Evolutionary conservation across 805 yeast species (phyloP), one percentile per base, ranked within the genome.

Genomic region (Metschnikowia borealis): DNA sequence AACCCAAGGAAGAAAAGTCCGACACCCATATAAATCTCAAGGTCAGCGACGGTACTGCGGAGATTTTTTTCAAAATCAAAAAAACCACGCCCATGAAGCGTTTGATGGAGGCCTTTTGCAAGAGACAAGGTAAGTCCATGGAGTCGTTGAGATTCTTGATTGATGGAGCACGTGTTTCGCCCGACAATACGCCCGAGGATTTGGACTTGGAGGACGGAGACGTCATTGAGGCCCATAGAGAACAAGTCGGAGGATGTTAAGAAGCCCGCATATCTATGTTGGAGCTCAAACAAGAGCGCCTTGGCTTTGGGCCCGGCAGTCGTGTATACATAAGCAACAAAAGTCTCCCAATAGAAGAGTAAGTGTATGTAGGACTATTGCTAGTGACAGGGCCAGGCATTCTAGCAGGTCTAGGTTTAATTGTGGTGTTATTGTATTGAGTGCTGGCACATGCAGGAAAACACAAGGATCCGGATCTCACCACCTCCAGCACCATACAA

Each of bases 31-130:
- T 94, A 70, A 90, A 89, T 76, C 75, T 94, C 71, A 90, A 89
- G 70, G 99, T 94, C 44, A 84, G 96, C 34, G 99, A 94, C 69
- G 96, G 96, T 44, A 78, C 85, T 48, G 86, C 96, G 18, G 99
- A 94, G 69, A 91, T 94, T 55, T 90, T 87, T 69, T 94, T 94
- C 84, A 91, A 92, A 70, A 92, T 94, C 70, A 90, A 91, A 75
- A 81, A 88, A 71, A 79, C 91, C 38, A 94, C 99, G 5, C 96
- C 92, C 44, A 80, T 94, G 77, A 87, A 82, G 69, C 87, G 96
- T 73, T 83, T 94, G 62, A 92, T 94, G 90, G 98, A 92, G 64
- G 96, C 97, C 11, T 94, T 92, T 69, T 95, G 98, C 68, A 91
- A 91, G 73, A 87, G 99, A 77, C 96, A 92, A 65, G 98, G 98